These are phyloP conservation scores for Tilletia indica DNA, from an alignment of 1,284 basidiomycete genomes.

Conservation along the genomic window DNA sequence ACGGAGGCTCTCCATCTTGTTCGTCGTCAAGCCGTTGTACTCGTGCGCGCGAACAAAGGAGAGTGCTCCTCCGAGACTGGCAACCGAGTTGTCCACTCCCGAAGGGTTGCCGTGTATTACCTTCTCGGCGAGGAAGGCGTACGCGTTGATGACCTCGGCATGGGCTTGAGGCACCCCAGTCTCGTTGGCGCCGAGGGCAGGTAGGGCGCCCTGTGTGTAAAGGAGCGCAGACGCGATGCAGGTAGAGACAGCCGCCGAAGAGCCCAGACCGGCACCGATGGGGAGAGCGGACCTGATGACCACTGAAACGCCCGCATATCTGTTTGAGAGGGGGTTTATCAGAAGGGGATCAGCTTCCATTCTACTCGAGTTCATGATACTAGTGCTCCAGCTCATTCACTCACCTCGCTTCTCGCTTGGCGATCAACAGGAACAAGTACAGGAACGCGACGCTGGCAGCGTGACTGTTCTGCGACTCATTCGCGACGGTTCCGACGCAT, in stretches of 20 bases:
- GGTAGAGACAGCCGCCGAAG: constrained; percentile 89
- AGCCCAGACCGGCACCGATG: constrained; percentile 96
- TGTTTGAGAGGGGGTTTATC: constrained; percentile 20
- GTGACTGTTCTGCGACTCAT: constrained; percentile 55
- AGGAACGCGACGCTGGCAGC: constrained; percentile 80
- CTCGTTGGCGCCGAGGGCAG: constrained; percentile 38
- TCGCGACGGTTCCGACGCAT: constrained; percentile 27
- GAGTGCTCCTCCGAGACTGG: constrained; percentile 88
- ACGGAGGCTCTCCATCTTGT: constrained; percentile 77
- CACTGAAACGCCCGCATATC: constrained; percentile 60
- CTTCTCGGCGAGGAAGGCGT: constrained; percentile 94
- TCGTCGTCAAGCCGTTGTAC: constrained; percentile 60
- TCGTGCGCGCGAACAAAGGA: constrained; percentile 82
- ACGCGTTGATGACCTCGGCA: constrained; percentile 80
- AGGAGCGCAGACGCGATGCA: constrained; percentile 81
- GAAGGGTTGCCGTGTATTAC: constrained; percentile 96
- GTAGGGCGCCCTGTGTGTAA: constrained; percentile 60
- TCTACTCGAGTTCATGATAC: no score
- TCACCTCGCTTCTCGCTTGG: constrained; percentile 64
- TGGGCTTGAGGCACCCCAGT: constrained; percentile 44
- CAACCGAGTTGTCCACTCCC: constrained; percentile 94
- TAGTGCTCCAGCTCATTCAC: constrained; percentile 38
- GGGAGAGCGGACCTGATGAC: constrained; percentile 87
- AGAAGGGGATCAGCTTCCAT: no score
- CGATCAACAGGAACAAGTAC: constrained; percentile 86